Evolutionary conservation across 176 grass and related monocot genomes (phyloP).

Genomic region (Zea mays): Zm-B73-REFERENCE-NAM-5.0 NC_050096.1:24202001-24202500

Average conservation of each 20-base stretch:
- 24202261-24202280: slow-evolving; percentile 9
- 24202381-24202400: not conserved
- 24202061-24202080: slow-evolving; percentile 18
- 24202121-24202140: slow-evolving; percentile 7
- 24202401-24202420: too few species aligned
- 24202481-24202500: too few species aligned
- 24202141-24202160: not conserved
- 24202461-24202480: too few species aligned
- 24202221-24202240: slow-evolving; percentile 10
- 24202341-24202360: slow-evolving; percentile 8
- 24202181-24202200: not conserved
- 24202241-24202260: not conserved
- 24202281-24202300: not conserved
- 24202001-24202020: not conserved
- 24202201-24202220: not conserved
- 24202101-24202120: not conserved
- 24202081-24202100: not conserved
- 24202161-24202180: not conserved
- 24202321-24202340: not conserved
- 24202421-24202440: too few species aligned
- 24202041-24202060: not conserved
- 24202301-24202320: not conserved
- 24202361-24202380: not conserved
- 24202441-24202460: too few species aligned
- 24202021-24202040: slow-evolving; percentile 11